Conservation (phyloP, 176 grass and related monocot species). For the Oropetium thomaeum region DNA sequence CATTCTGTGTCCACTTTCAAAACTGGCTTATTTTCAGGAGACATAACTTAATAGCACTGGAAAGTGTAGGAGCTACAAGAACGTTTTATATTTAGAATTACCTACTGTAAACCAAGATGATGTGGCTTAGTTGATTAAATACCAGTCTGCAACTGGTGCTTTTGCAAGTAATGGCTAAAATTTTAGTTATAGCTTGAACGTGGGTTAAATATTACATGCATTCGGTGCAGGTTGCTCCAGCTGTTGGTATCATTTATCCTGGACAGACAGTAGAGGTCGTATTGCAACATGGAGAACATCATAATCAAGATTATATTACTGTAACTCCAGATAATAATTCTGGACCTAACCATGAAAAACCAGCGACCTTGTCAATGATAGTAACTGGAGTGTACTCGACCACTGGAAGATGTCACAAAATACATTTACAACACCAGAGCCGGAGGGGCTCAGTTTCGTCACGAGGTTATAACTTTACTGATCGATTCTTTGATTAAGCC, state of each 20-base stretch:
- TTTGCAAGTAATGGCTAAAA: neutral
- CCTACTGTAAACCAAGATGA: neutral
- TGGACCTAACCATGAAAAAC: constrained; percentile 42
- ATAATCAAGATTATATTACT: constrained; percentile 26
- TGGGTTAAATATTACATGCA: neutral
- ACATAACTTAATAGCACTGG: neutral
- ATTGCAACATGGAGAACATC: constrained; percentile 44
- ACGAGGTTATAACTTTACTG: constrained; percentile 4
- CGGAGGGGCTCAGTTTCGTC: constrained; percentile 35
- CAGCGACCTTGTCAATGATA: constrained; percentile 32
- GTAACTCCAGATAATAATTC: constrained; percentile 30
- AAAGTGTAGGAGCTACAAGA: neutral
- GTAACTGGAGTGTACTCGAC: constrained; percentile 48
- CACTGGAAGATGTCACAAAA: constrained; percentile 20
- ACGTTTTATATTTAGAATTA: neutral
- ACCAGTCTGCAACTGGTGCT: neutral
- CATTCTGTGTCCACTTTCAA: neutral
- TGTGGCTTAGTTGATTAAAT: neutral
- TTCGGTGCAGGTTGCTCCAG: constrained; percentile 58
- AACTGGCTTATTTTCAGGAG: neutral
- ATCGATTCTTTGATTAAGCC: neutral
- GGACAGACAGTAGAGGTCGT: constrained; percentile 51
- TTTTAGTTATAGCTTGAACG: neutral
- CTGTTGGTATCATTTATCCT: constrained; percentile 61
- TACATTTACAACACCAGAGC: constrained; percentile 43